Evolutionary conservation across 768 basidiomycete genomes (phyloP), one percentile per base, ranked within the genome.

Genomic region (Termitomyces sp.): DNA sequence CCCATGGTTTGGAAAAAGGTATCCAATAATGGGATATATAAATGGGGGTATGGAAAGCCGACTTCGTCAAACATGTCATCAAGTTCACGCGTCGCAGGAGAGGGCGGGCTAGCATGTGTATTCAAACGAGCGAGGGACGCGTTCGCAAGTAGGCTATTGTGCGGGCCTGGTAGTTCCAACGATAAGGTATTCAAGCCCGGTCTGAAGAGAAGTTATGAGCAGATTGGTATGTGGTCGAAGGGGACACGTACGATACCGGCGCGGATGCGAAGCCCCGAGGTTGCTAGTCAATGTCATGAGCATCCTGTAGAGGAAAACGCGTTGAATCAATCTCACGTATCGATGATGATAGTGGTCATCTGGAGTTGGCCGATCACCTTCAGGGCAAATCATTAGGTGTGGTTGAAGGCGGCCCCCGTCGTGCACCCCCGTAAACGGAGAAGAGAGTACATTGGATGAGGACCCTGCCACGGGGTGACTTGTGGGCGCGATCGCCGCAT

Each of bases 1-100:
- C 57, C 58, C 57, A 58, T 52, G 11, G 57, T 61, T 11, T 35
- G 54, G 34, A 61, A 61, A 32, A 61, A 61, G 17, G 50, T 58
- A 27, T 61, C 57, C 50, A 61, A 54, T 17, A 61, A 51, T 19
- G 60, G 60, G 23, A 47, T 43, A 39, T 61, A 55, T 42, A 61
- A 11, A 43, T 58, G 49, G 19, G 60, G 60, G 30, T 55, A 58
- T 17, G 60, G 60, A 23, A 61, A 45, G 23, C 57, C 55, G 3
- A 52, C 55, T 28, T 52, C 60, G 41, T 61, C 57, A 21, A 61
- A 61, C 48, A 58, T 51, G 14, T 61, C 57, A 14, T 58, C 54
- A 9, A 54, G 45, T 11, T 57, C 56, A 23, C 50, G 48, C 34
- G 39, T 28, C n/a, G 32, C 50, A n/a, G 45, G 49, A 32, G 57